Conservation (phyloP, 75 land plant genomes). For the Sequoiadendron giganteum region DNA sequence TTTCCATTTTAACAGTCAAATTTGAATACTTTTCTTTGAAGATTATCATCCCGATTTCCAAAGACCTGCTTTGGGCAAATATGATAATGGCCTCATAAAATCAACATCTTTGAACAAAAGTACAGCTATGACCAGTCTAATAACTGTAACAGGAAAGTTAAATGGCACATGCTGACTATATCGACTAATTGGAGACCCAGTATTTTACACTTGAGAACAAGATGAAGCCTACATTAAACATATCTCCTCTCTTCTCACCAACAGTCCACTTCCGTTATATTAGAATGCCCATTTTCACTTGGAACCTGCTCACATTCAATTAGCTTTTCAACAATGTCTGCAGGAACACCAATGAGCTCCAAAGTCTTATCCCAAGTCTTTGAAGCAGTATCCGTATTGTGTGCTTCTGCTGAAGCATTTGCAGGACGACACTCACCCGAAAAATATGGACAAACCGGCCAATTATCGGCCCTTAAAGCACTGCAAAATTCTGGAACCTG, state of each 20-base stretch:
- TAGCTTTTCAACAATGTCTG: constrained; percentile 68
- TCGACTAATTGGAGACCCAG: not conserved
- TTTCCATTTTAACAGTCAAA: not conserved
- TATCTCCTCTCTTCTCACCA: not conserved
- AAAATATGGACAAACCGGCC: constrained; percentile 86
- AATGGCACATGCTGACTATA: not conserved
- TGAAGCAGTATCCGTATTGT: constrained; percentile 53
- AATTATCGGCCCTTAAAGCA: constrained; percentile 60
- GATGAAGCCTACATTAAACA: not conserved
- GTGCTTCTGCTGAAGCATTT: constrained; percentile 77
- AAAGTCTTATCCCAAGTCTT: constrained; percentile 83
- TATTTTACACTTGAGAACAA: not conserved
- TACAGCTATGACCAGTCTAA: not conserved
- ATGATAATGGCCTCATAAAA: not conserved
- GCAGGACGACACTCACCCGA: constrained; percentile 77
- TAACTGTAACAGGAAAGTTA: not conserved
- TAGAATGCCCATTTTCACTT: not conserved
- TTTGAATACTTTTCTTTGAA: not conserved
- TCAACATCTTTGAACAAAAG: not conserved
- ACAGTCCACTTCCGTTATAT: not conserved
- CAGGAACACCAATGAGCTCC: constrained; percentile 67
- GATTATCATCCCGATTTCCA: not conserved
- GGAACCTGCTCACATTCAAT: constrained; percentile 55
- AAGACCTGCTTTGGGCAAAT: not conserved
- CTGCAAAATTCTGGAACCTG: constrained; percentile 81